These are phyloP conservation scores for Alternaria gansuensis DNA, from an alignment of 2,329 filamentous ascomycete species.

Conservation along the genomic window DNA sequence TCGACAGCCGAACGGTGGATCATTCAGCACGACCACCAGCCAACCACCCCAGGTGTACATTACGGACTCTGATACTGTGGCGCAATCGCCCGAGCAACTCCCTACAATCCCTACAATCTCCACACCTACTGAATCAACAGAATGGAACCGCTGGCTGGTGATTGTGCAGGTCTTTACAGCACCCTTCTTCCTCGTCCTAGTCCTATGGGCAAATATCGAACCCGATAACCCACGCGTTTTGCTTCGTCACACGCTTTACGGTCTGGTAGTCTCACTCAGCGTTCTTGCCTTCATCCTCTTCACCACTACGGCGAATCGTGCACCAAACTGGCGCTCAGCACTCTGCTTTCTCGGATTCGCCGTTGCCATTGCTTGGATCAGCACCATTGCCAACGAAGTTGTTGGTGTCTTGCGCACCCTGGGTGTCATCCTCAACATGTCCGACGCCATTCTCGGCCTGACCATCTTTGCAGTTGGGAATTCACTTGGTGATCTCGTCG, in stretches of 20 bases:
- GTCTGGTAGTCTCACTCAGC: conserved; percentile 66
- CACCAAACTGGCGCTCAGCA: conserved; percentile 77
- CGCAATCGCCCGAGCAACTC: conserved; percentile 51
- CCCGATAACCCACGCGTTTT: conserved; percentile 70
- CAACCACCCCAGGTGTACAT: conserved; percentile 43
- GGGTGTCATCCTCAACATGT: conserved; percentile 90
- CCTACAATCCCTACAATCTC: conserved; percentile 20
- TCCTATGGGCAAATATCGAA: conserved; percentile 74
- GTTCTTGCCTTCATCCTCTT: conserved; percentile 72
- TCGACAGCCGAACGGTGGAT: conserved; percentile 11
- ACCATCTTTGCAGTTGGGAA: conserved; percentile 98
- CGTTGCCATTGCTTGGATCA: conserved; percentile 95
- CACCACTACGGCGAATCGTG: conserved; percentile 72
- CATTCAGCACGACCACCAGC: conserved; percentile 27
- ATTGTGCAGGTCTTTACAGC: conserved; percentile 85
- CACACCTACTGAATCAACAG: conserved; percentile 52
- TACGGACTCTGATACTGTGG: conserved; percentile 46
- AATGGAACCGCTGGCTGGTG: conserved; percentile 93
- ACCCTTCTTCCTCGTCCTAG: conserved; percentile 80
- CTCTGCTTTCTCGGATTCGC: conserved; percentile 90
- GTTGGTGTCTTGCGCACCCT: conserved; percentile 93
- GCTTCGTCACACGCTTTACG: conserved; percentile 59
- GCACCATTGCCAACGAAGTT: conserved; percentile 92
- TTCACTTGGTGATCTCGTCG: conserved; percentile 90
- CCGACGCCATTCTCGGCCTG: conserved; percentile 90